Percentiles rank a stretch among this genome's conserved stretches.
Evolutionary conservation across 345 rosid genomes (phyloP).

Genomic region (Populus nigra): DNA sequence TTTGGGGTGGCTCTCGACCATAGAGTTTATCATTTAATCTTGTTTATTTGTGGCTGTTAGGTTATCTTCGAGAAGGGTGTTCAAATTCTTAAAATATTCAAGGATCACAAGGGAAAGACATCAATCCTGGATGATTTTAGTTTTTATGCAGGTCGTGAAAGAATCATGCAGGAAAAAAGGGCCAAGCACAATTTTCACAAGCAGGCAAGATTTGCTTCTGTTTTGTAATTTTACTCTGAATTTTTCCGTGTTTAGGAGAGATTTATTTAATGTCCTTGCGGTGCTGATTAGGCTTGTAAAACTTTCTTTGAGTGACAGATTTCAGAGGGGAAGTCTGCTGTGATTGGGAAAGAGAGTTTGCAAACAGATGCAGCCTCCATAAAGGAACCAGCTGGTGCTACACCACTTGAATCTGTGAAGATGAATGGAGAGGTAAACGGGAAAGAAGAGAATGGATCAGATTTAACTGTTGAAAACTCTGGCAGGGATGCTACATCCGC

Average conservation of each 20-base stretch:
- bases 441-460: slow-evolving; percentile 23
- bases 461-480: slow-evolving; percentile 14
- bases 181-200: slow-evolving; percentile 43
- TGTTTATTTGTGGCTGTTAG: slow-evolving; percentile 7
- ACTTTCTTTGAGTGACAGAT: slow-evolving; percentile 16
- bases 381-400: slow-evolving; percentile 2
- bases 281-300: background rate
- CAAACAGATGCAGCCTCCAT: slow-evolving; percentile 8
- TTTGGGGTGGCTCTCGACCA: background rate
- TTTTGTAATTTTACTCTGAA: background rate
- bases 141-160: slow-evolving; percentile 28
- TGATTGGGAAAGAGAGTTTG: slow-evolving; percentile 10
- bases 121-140: slow-evolving; percentile 30
- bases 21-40: background rate
- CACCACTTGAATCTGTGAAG: slow-evolving; percentile 8
- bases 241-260: background rate
- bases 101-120: slow-evolving; percentile 20
- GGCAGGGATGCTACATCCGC: slow-evolving; percentile 2
- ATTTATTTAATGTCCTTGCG: background rate
- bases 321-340: slow-evolving; percentile 19
- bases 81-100: slow-evolving; percentile 24
- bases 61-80: slow-evolving; percentile 26
- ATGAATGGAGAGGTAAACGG: slow-evolving; percentile 30
- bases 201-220: slow-evolving; percentile 37
- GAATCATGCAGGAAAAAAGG: slow-evolving; percentile 25